phyloP scores from a whole-genome alignment of 1,139 yeast species.

The Geotrichum siamense region DNA sequence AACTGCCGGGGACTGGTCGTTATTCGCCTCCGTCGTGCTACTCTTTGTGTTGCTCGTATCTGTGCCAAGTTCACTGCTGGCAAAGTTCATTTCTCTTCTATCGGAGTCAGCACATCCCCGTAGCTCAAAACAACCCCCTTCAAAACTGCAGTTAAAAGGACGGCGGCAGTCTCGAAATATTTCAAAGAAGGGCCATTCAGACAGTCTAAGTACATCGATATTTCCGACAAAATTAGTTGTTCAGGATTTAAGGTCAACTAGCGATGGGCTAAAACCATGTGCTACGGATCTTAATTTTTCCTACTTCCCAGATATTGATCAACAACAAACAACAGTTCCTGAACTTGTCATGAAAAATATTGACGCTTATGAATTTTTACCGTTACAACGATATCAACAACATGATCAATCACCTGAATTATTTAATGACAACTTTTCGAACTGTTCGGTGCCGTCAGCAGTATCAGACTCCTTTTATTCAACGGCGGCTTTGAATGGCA shows the following conservation, averaged over 20 bases:
- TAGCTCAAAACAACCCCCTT: too few relatives aligned
- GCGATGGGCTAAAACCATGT: background rate
- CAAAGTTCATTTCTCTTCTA: too few relatives aligned
- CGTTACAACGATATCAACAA: background rate
- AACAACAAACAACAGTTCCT: background rate
- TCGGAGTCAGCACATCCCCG: too few relatives aligned
- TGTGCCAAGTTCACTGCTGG: too few relatives aligned
- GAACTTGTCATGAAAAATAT: background rate
- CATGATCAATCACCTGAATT: background rate
- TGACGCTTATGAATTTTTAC: background rate
- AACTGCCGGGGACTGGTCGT: too few relatives aligned
- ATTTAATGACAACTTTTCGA: background rate
- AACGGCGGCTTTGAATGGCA: background rate
- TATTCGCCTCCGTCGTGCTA: too few relatives aligned
- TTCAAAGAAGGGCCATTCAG: too few relatives aligned
- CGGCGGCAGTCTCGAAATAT: too few relatives aligned
- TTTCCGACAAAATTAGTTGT: background rate
- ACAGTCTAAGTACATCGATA: too few relatives aligned
- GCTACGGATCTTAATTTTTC: conserved; percentile 2
- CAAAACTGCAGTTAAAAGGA: too few relatives aligned
- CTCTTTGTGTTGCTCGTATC: too few relatives aligned
- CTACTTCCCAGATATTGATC: conserved; percentile 2
- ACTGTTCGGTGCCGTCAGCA: background rate
- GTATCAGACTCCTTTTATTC: background rate
- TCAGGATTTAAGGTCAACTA: background rate